Conservation (phyloP, 805 yeast species). For the Kazachstania psychrophila region DNA sequence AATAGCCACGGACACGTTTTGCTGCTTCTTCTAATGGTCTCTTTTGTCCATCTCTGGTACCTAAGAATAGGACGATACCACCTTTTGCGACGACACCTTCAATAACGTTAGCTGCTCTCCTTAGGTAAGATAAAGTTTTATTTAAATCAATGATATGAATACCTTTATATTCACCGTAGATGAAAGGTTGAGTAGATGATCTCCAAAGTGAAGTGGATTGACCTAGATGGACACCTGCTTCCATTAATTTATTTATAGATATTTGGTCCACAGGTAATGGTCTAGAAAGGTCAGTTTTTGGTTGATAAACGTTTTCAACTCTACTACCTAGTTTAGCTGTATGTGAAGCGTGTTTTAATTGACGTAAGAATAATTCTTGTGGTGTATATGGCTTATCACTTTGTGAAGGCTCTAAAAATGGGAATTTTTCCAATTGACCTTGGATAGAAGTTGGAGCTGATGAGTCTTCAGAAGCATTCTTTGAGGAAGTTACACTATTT, state of each 20-base stretch:
- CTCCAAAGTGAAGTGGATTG: slow-evolving; percentile 76
- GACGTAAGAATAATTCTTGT: slow-evolving; percentile 72
- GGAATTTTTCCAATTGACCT: slow-evolving; percentile 29
- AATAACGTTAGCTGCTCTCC: slow-evolving; percentile 76
- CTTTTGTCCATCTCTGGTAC: slow-evolving; percentile 71
- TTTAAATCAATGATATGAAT: slow-evolving; percentile 85
- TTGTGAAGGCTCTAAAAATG: slow-evolving; percentile 54
- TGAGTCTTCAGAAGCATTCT: background rate
- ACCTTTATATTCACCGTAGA: slow-evolving; percentile 85
- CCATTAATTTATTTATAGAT: slow-evolving; percentile 61
- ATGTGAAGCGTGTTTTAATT: slow-evolving; percentile 48
- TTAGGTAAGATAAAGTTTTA: slow-evolving; percentile 64
- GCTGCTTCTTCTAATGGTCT: slow-evolving; percentile 75
- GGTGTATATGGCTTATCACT: slow-evolving; percentile 58
- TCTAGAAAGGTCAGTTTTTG: slow-evolving; percentile 52
- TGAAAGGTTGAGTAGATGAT: slow-evolving; percentile 73
- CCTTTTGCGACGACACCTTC: slow-evolving; percentile 77
- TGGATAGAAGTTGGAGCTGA: background rate
- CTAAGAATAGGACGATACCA: slow-evolving; percentile 77
- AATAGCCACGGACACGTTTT: slow-evolving; percentile 63
- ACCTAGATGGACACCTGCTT: slow-evolving; percentile 93
- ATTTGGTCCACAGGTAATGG: slow-evolving; percentile 53
- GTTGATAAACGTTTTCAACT: slow-evolving; percentile 52
- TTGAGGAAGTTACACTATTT: background rate
- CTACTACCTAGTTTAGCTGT: slow-evolving; percentile 57